Evolutionary conservation across 345 rosid genomes (phyloP).

Genomic region (Salix koriyanagi): DNA sequence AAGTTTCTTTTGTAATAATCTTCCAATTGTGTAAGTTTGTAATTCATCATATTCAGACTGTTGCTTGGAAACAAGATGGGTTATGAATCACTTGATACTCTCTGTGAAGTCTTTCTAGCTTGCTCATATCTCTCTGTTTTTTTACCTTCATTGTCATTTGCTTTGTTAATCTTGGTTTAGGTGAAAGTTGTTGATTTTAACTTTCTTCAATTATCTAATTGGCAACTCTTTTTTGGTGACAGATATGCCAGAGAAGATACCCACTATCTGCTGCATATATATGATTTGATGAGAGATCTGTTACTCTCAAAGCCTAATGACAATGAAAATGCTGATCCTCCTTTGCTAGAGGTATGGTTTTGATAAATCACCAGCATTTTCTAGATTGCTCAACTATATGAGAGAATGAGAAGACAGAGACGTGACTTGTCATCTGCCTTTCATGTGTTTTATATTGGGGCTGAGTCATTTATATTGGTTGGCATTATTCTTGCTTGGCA

Average conservation of each 20-base stretch:
- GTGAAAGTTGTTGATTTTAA: not conserved
- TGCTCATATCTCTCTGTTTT: not conserved
- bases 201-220: constrained; percentile 1
- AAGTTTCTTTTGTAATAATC: not conserved
- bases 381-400: not conserved
- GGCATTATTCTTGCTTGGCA: not conserved
- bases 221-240: constrained; percentile 20
- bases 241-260: constrained; percentile 99
- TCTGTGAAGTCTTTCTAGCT: not conserved
- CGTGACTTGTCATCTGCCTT: not conserved
- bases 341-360: constrained; percentile 61
- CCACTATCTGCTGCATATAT: constrained; percentile 77
- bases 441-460: not conserved
- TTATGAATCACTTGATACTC: not conserved
- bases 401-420: not conserved
- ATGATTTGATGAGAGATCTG: constrained; percentile 60
- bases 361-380: not conserved
- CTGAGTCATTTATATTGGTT: not conserved
- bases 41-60: not conserved
- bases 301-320: constrained; percentile 42
- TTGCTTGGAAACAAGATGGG: not conserved
- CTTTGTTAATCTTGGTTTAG: not conserved
- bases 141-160: not conserved
- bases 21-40: not conserved
- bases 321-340: constrained; percentile 45